phyloP scores from a whole-genome alignment of 2,329 filamentous ascomycete genomes.

The Fusarium cyanostomum region DNA sequence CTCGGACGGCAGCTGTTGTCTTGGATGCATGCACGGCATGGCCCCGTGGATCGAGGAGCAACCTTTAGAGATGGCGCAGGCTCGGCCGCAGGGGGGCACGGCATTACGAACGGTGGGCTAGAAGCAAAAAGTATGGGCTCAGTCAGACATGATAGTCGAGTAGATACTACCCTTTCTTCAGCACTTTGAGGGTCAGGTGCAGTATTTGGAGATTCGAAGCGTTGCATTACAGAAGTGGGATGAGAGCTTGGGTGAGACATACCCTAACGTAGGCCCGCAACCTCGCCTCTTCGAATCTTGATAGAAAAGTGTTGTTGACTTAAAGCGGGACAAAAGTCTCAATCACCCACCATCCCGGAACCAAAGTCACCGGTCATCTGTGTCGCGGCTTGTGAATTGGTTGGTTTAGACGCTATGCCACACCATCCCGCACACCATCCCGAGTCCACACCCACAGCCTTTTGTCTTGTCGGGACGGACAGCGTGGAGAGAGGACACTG shows the following conservation, averaged over 20 bases:
- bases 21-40: conserved; percentile 33
- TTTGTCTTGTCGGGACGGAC: conserved; percentile 22
- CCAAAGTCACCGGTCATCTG: conserved; percentile 35
- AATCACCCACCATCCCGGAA: conserved; percentile 33
- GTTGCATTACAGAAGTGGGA: conserved; percentile 27
- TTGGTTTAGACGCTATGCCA: background rate
- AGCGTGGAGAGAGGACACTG: conserved; percentile 13
- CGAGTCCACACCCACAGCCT: conserved; percentile 17
- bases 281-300: conserved; percentile 1
- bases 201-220: conserved; percentile 8
- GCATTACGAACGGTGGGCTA: conserved; percentile 9
- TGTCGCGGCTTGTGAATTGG: conserved; percentile 18
- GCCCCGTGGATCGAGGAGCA: conserved; percentile 34
- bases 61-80: conserved; percentile 34
- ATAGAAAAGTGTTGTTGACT: conserved; percentile 2
- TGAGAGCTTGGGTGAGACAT: conserved; percentile 20
- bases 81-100: conserved; percentile 20
- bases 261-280: background rate
- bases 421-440: conserved; percentile 27
- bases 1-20: conserved; percentile 36
- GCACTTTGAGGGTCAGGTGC: conserved; percentile 24
- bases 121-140: background rate
- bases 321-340: conserved; percentile 31
- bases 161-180: conserved; percentile 9
- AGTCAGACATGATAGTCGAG: background rate